Base-by-base conservation (phyloP, 1,139 yeast species). In the Barnettozyma hawaiiensis region DNA sequence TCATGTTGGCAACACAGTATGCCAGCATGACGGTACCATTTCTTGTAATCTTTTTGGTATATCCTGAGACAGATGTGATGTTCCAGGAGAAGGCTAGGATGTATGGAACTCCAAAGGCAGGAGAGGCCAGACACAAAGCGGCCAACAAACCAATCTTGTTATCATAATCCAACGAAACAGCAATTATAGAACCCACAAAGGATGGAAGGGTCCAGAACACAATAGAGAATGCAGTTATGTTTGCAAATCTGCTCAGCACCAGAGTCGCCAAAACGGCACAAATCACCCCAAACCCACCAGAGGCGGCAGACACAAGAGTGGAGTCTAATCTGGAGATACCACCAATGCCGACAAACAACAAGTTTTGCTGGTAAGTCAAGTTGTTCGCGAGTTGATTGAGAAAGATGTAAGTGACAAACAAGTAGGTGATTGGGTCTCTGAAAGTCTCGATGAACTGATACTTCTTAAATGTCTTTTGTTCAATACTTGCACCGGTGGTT, bases 361-460 rank as follows among this genome's bases (percentile, higher is more conserved):
- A 53, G 40, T 63, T 57, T 35, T 59, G 61, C 49, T 70, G 75
- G 51, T 67, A 70, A 5, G 68, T 58, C 31, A 71, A 57, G 45
- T 70, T 70, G 51, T 69, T 69, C 26, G 67, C 65, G 45, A 67
- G 57, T 49, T 64, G 65, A 39, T 55, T 57, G 27, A 63, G 56
- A 8, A 75, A 54, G 31, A 71, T 70, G 48, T 65, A 65, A 1
- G 62, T 37, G 33, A 66, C 66, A 51, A 73, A 70, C 26, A 79
- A 52, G 58, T 78, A 68, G 3, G 85, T 79, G 53, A 80, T 58
- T 32, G 65, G 58, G 45, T 72, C 77, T 16, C 48, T 52, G 29
- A 71, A 47, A 1, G 73, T 70, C 52, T 73, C 76, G 49, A 58
- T 59, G 34, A 78, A 64, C 55, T 81, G 89, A 39, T 73, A 60